phyloP scores from a whole-genome alignment of 2,329 filamentous ascomycete species.

The Chaetomiaceae sp. region DNA sequence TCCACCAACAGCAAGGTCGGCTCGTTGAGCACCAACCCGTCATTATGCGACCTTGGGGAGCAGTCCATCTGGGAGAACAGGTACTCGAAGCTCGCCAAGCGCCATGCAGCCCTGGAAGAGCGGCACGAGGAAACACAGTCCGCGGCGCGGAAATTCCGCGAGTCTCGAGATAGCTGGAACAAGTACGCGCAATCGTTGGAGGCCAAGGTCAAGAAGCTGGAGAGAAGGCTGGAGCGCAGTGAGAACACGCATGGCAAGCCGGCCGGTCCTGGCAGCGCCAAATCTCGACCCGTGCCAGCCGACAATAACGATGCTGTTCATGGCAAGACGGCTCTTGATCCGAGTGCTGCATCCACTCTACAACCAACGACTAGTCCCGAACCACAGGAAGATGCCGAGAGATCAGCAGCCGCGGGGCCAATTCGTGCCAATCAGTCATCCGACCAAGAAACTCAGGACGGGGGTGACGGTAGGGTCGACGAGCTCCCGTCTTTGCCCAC shows the following conservation, averaged over 20 bases:
- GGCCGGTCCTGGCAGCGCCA: background rate
- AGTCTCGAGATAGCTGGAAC: constrained; percentile 42
- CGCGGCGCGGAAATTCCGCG: constrained; percentile 37
- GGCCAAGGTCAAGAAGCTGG: constrained; percentile 39
- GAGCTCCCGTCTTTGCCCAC: constrained; percentile 31
- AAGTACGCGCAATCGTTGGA: constrained; percentile 41
- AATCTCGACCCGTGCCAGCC: background rate
- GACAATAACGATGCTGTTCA: background rate
- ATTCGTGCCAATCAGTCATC: too few species aligned
- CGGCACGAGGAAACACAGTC: constrained; percentile 38
- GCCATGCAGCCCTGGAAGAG: constrained; percentile 36
- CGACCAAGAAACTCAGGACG: background rate
- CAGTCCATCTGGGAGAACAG: constrained; percentile 15
- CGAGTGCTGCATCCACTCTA: constrained; percentile 10
- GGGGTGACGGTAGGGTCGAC: constrained; percentile 7
- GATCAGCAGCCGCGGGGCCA: too few species aligned
- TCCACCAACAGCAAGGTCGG: constrained; percentile 13
- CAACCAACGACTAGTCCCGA: background rate
- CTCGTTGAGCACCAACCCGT: background rate
- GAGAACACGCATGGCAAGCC: background rate
- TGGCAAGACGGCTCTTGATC: background rate
- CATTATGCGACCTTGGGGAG: background rate
- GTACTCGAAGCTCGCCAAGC: constrained; percentile 18
- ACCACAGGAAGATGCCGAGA: constrained; percentile 1
- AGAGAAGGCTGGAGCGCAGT: constrained; percentile 31